A percentile compares a stretch with the other conserved stretches of the same genome.
phyloP scores from a whole-genome alignment of 805 yeast species.

The Nakazawaea peltata region DNA sequence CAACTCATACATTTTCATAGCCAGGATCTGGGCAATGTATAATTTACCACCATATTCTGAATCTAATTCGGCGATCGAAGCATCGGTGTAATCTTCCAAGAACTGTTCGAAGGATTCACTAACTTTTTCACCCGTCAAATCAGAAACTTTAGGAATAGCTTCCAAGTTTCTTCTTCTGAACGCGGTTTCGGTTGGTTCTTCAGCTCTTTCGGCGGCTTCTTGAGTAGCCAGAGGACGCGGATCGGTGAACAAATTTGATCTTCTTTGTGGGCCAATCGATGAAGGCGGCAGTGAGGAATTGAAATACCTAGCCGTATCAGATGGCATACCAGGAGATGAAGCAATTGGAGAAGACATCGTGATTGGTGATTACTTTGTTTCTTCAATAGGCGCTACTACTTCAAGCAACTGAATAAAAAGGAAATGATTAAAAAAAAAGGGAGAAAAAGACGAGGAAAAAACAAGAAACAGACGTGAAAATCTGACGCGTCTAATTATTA shows the following conservation, averaged over 20 bases:
- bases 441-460: neutral
- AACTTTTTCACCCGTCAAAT: slow-evolving; percentile 89
- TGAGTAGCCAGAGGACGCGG: slow-evolving; percentile 4
- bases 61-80: slow-evolving; percentile 23
- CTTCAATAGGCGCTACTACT: too few relatives aligned
- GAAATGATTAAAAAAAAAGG: neutral
- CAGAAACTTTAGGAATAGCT: slow-evolving; percentile 79
- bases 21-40: slow-evolving; percentile 73
- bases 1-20: slow-evolving; percentile 69
- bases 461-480: neutral
- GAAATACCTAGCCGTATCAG: slow-evolving; percentile 57
- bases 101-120: slow-evolving; percentile 85
- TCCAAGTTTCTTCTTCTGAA: slow-evolving; percentile 50
- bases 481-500: slow-evolving; percentile 9
- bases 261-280: slow-evolving; percentile 12
- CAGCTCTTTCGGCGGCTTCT: slow-evolving; percentile 10
- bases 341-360: slow-evolving; percentile 10
- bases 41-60: slow-evolving; percentile 43
- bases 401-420: too few relatives aligned
- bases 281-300: slow-evolving; percentile 16
- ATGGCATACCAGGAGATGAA: slow-evolving; percentile 30
- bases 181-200: slow-evolving; percentile 20
- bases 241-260: slow-evolving; percentile 18
- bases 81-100: slow-evolving; percentile 54
- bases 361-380: neutral